Base-by-base conservation (phyloP, 768 basidiomycete genomes). In the Dacryopinax primogenitus region DNA sequence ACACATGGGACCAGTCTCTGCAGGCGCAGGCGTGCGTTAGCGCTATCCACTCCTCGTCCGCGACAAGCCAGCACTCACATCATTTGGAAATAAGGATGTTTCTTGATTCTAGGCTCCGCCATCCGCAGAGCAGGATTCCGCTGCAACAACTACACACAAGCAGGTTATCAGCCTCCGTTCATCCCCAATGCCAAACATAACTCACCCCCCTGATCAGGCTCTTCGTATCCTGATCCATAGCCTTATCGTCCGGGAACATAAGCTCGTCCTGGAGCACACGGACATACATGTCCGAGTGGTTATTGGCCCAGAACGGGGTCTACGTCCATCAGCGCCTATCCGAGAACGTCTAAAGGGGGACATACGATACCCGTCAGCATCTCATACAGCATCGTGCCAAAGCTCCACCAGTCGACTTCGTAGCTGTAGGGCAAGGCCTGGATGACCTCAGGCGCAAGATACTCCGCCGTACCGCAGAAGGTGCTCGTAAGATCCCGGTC, bases 401-500 rank as follows among this genome's bases (percentile, higher is more conserved):
- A 88, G 69, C 88, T 90, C 94, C 93, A 99, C 90, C 92, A 95
- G 74, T 98, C 95, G 23, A 95, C 92, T 69, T 93, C 91, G 71
- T 92, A 98, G 68, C 87, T 86, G 73, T 98, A 95, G 21, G 86
- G 82, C 70, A 88, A 74, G 0, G 93, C 90, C 71, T 92, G 89
- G 69, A 98, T 92, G 47, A 98, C 93, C 76, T 99, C 95, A 0
- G 96, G 96, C 13, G 96, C 92, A 6, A 96, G 83, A 70, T 96
- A 96, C 76, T 95, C 92, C 1, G 92, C 92, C n/a, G 92, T 95
- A 11, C 92, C 92, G 75, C 90, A 95, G 73, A 96, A 95, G 7
- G 93, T 93, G 28, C 79, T 84, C 23, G 93, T 93, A 64, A 83
- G 78, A 70, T 94, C 88, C 51, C 51, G 51, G 18, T 58, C 51